Evolutionary conservation across 495 filamentous ascomycete genomes (phyloP).

Genomic region (Daldinia bambusicola): DNA sequence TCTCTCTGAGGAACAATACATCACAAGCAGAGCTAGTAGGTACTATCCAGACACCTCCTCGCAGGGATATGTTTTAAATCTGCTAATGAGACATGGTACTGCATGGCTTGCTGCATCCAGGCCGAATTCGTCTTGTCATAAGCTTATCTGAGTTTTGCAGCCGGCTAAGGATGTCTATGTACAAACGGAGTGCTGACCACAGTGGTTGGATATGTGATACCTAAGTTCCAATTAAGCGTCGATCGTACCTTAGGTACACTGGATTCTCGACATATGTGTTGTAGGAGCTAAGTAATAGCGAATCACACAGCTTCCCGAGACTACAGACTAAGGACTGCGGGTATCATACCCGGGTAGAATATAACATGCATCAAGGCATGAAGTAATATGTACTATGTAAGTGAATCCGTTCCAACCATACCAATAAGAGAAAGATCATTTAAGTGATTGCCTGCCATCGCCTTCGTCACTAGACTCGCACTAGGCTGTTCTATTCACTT

Average conservation of each 20-base stretch:
- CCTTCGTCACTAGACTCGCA: constrained; percentile 1
- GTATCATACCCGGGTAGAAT: neutral
- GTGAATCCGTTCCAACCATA: neutral
- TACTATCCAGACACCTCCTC: neutral
- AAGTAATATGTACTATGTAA: neutral
- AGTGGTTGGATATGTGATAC: constrained; percentile 12
- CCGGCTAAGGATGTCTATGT: neutral
- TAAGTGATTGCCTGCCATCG: neutral
- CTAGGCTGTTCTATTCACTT: neutral
- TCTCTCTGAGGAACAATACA: neutral
- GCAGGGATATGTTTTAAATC: neutral
- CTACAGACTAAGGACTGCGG: constrained; percentile 14
- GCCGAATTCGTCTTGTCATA: neutral
- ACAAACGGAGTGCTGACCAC: neutral
- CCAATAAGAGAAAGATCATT: constrained; percentile 6
- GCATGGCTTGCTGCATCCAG: neutral
- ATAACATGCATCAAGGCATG: neutral
- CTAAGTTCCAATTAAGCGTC: constrained; percentile 9
- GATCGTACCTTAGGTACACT: constrained; percentile 23
- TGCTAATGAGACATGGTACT: constrained; percentile 3
- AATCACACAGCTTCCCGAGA: constrained; percentile 34
- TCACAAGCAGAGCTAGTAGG: neutral
- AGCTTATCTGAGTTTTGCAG: neutral
- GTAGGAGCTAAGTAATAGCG: constrained; percentile 24
- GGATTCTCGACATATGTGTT: constrained; percentile 15